Conservation (phyloP, 768 basidiomycete species). For the Pleurotus salmoneostramineus region DNA sequence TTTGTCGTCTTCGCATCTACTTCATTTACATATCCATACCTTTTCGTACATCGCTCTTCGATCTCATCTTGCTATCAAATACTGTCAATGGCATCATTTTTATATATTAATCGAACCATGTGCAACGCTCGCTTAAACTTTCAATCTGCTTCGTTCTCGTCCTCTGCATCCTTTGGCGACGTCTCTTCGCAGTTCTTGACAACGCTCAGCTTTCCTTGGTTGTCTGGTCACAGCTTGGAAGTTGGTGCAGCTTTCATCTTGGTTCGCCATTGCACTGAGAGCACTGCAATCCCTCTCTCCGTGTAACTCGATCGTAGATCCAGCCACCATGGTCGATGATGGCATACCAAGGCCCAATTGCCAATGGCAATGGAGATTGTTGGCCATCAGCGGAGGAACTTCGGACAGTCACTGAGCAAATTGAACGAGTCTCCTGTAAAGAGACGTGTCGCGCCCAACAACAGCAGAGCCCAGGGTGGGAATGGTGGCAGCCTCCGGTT, state of each 20-base stretch:
- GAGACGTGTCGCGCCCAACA: not conserved
- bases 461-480: not conserved
- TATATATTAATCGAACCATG: not conserved
- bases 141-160: not conserved
- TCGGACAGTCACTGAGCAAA: constrained; percentile 1
- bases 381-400: not conserved
- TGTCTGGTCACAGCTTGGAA: not conserved
- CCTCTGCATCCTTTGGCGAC: too few relatives aligned
- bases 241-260: not conserved
- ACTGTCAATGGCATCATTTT: not conserved
- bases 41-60: not conserved
- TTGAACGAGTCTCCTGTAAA: not conserved
- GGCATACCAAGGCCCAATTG: not conserved
- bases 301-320: not conserved
- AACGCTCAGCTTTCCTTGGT: too few relatives aligned
- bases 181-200: too few relatives aligned
- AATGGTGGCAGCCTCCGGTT: constrained; percentile 3
- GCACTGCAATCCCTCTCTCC: not conserved
- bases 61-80: constrained; percentile 5
- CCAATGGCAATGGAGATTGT: not conserved
- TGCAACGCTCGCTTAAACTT: not conserved
- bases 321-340: not conserved
- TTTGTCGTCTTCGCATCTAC: constrained; percentile 1
- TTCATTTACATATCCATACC: not conserved
- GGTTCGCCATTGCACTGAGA: not conserved